These are phyloP conservation scores for Chlorella sorokiniana DNA, from an alignment of 139 green algal genomes.

Conservation along the genomic window DNA sequence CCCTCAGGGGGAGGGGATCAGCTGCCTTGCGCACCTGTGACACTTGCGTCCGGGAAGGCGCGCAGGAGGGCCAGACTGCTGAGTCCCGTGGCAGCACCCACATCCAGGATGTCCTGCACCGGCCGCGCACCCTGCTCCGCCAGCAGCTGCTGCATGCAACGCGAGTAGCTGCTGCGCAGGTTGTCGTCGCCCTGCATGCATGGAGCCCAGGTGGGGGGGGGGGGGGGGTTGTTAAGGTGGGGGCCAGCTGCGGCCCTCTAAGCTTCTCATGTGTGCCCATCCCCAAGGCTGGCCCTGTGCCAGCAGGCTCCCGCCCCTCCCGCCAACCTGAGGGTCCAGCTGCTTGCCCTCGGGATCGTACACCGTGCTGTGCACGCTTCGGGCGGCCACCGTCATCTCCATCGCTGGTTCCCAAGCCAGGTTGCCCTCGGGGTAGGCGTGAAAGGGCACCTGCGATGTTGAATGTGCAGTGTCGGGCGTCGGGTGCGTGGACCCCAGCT, in stretches of 20 bases:
- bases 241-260: too few relatives aligned
- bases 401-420: slow-evolving; percentile 66
- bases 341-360: slow-evolving; percentile 65
- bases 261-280: too few relatives aligned
- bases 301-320: background rate
- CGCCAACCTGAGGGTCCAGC: slow-evolving; percentile 48
- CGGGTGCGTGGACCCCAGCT: too few relatives aligned
- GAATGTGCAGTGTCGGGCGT: too few relatives aligned
- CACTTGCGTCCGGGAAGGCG: slow-evolving; percentile 57
- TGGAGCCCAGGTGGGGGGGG: too few relatives aligned
- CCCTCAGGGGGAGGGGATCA: too few relatives aligned
- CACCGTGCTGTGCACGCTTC: slow-evolving; percentile 70
- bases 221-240: too few relatives aligned
- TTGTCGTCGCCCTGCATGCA: slow-evolving; percentile 36
- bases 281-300: background rate
- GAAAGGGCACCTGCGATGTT: too few relatives aligned
- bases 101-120: slow-evolving; percentile 53
- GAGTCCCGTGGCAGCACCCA: slow-evolving; percentile 74
- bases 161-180: slow-evolving; percentile 56
- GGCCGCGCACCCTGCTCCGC: slow-evolving; percentile 12
- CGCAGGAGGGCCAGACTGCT: slow-evolving; percentile 61
- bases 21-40: slow-evolving; percentile 54
- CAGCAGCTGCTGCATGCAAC: slow-evolving; percentile 57
- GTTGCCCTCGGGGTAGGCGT: slow-evolving; percentile 76
- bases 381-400: slow-evolving; percentile 65